Conservation (phyloP, 1,139 yeast species). For the Yamadazyma trypodendri region DNA sequence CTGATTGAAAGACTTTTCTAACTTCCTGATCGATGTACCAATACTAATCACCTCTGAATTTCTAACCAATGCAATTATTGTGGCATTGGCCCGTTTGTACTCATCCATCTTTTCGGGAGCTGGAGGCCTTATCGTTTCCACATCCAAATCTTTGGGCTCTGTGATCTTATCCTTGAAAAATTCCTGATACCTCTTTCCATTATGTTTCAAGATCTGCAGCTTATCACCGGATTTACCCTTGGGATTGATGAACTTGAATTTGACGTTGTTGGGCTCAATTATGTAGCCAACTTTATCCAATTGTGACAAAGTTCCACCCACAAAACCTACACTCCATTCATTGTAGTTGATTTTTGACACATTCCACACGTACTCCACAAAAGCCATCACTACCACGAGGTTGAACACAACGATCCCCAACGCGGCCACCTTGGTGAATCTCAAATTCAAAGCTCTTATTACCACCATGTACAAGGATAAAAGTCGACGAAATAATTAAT, state of each 20-base stretch:
- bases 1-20: slow-evolving; percentile 64
- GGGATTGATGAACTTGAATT: slow-evolving; percentile 33
- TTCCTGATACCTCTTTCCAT: slow-evolving; percentile 30
- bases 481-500: neutral
- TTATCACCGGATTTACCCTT: slow-evolving; percentile 26
- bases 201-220: slow-evolving; percentile 31
- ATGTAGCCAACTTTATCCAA: slow-evolving; percentile 4
- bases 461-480: neutral
- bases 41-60: slow-evolving; percentile 57
- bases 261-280: slow-evolving; percentile 28
- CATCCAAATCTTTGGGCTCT: slow-evolving; percentile 51
- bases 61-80: slow-evolving; percentile 68
- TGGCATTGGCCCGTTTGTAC: slow-evolving; percentile 64
- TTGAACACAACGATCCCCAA: slow-evolving; percentile 12
- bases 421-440: slow-evolving; percentile 12
- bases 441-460: slow-evolving; percentile 15
- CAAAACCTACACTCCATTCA: neutral
- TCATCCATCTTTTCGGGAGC: slow-evolving; percentile 16
- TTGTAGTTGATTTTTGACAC: slow-evolving; percentile 11
- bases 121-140: slow-evolving; percentile 39
- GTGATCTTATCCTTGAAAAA: slow-evolving; percentile 32
- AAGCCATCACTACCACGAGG: slow-evolving; percentile 11
- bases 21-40: slow-evolving; percentile 49
- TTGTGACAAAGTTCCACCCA: neutral
- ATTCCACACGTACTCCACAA: slow-evolving; percentile 9